Evolutionary conservation across 1,139 yeast species (phyloP), one percentile per base, ranked within the genome.

Genomic region (Geotrichum armillariae): DNA sequence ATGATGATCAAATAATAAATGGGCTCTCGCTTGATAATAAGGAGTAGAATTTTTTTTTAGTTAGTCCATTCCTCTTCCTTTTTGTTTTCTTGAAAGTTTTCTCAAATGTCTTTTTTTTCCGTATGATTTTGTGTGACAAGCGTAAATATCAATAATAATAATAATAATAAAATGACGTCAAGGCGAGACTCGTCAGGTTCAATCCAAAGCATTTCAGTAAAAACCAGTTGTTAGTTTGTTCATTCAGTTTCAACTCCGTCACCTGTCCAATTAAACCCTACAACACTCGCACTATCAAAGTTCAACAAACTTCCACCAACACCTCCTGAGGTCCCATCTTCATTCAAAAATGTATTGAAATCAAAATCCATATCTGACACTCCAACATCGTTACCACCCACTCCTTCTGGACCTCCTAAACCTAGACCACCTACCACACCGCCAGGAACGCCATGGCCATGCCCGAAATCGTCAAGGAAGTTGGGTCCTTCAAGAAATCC

Each of bases 361-460:
- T 67, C 71, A 55, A 67, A 67, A 52, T 67, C 70, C 50, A 66
- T 56, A 45, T 66, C 69, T n/a, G 16, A 8, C 7, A 31, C 34
- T 56, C 59, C 35, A 57, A 7, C 29, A 25, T 11, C 29, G 11
- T 25, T 25, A 25, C 29, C 11, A 25, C 29, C 29, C 7, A 7
- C 11, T n/a, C 56, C 38, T 9, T 37, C 43, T 58, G 29, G 65
- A 25, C 54, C 59, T 14, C 58, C 55, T n/a, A n/a, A n/a, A n/a
- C n/a, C n/a, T n/a, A n/a, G n/a, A n/a, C n/a, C n/a, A n/a, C n/a
- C n/a, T n/a, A n/a, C n/a, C n/a, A n/a, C n/a, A n/a, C n/a, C n/a
- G n/a, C n/a, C n/a, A n/a, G n/a, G n/a, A n/a, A n/a, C n/a, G n/a
- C n/a, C n/a, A n/a, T n/a, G n/a, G n/a, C n/a, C n/a, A n/a, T n/a